Conservation (phyloP, 2,329 filamentous ascomycete species). For the Corinectria fuckeliana region DNA sequence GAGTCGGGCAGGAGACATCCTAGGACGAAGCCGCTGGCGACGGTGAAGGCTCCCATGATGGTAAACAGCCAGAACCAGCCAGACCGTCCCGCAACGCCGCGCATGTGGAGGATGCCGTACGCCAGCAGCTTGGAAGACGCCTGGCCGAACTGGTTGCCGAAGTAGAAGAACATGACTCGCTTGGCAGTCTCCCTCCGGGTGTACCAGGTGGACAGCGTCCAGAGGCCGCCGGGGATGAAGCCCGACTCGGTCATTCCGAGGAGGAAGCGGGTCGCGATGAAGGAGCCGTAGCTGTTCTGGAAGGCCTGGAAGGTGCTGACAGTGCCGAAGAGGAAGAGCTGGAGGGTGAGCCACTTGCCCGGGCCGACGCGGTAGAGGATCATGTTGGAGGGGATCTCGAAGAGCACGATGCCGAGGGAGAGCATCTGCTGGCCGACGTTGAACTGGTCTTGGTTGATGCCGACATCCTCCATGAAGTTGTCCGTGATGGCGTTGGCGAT, state of each 20-base stretch:
- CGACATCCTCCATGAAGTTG: constrained; percentile 57
- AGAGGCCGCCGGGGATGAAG: constrained; percentile 60
- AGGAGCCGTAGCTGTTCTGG: constrained; percentile 53
- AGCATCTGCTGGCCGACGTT: constrained; percentile 60
- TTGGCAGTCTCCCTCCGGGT: constrained; percentile 58
- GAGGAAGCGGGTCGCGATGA: constrained; percentile 57
- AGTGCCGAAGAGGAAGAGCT: constrained; percentile 60
- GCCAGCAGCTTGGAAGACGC: constrained; percentile 48
- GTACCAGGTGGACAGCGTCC: constrained; percentile 62
- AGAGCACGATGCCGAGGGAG: constrained; percentile 56
- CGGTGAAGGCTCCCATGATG: constrained; percentile 60
- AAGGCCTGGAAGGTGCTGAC: constrained; percentile 63
- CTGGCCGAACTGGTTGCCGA: constrained; percentile 59
- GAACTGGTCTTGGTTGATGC: constrained; percentile 57
- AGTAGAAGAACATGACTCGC: constrained; percentile 61
- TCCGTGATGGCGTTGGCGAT: constrained; percentile 56
- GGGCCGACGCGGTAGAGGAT: constrained; percentile 47
- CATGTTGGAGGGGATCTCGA: constrained; percentile 49
- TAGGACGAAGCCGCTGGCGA: constrained; percentile 50
- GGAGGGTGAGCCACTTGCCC: constrained; percentile 59
- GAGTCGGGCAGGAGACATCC: constrained; percentile 54
- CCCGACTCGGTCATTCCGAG: constrained; percentile 61
- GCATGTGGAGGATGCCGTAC: constrained; percentile 57
- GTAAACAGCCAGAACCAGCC: constrained; percentile 66
- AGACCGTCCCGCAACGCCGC: constrained; percentile 52